Percentiles rank a stretch among this genome's conserved stretches.
These are phyloP conservation scores for Biscutella laevigata DNA, from an alignment of 441 rosid species.

Conservation along the genomic window DNA sequence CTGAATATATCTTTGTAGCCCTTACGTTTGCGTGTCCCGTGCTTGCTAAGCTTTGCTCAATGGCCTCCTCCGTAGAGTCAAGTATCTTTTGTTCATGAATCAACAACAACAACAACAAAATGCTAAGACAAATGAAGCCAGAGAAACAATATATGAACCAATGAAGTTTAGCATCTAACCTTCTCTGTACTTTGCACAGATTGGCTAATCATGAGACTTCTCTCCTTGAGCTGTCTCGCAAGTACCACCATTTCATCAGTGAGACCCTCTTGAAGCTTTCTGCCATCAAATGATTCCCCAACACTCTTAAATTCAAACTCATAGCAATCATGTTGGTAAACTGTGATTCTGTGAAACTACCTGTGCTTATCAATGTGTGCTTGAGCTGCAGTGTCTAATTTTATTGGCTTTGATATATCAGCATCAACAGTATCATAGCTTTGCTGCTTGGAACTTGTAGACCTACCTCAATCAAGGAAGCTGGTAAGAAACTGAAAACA, in stretches of 20 bases:
- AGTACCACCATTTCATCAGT: conserved; percentile 91
- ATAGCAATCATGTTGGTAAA: too few relatives aligned
- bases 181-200: conserved; percentile 73
- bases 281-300: conserved; percentile 21
- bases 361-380: conserved; percentile 52
- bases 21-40: conserved; percentile 66
- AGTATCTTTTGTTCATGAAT: conserved; percentile 46
- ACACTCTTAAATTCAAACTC: neutral
- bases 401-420: conserved; percentile 16
- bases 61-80: conserved; percentile 76
- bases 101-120: neutral
- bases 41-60: conserved; percentile 84
- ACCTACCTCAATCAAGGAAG: conserved; percentile 12
- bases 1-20: conserved; percentile 52
- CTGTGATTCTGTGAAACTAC: conserved; percentile 12
- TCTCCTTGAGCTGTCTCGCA: conserved; percentile 77
- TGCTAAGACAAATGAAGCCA: neutral
- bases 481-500: conserved; percentile 27
- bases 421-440: neutral
- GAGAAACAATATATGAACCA: neutral
- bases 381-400: conserved; percentile 18
- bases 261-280: conserved; percentile 76
- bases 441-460: conserved; percentile 23
- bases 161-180: conserved; percentile 32
- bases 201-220: conserved; percentile 67